A percentile compares a stretch with the other conserved stretches of the same genome.
phyloP scores from a whole-genome alignment of 257 asterid genomes.

The Asclepias syriaca region DNA sequence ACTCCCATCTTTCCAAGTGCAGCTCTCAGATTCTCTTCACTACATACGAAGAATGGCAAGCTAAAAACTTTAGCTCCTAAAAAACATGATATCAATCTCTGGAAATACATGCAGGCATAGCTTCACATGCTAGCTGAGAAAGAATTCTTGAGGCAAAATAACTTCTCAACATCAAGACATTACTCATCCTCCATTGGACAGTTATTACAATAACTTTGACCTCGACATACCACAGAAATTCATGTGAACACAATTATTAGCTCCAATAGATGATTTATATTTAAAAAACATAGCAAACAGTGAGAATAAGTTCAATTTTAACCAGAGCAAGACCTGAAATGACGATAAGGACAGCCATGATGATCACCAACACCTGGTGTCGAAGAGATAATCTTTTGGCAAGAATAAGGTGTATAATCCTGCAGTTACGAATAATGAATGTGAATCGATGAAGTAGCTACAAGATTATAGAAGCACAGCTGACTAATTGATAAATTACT shows the following conservation, averaged over 20 bases:
- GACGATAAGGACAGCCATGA: constrained; percentile 97
- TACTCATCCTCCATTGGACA: not conserved
- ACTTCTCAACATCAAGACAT: not conserved
- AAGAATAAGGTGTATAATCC: constrained; percentile 96
- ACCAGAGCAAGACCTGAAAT: constrained; percentile 62
- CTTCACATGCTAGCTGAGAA: not conserved
- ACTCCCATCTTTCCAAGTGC: constrained; percentile 86
- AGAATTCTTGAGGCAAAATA: not conserved
- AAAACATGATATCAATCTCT: not conserved
- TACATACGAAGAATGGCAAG: constrained; percentile 34
- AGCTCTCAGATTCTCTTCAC: constrained; percentile 88
- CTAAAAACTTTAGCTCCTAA: not conserved
- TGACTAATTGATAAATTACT: not conserved
- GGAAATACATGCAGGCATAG: not conserved
- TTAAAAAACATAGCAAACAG: not conserved
- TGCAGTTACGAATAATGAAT: constrained; percentile 32
- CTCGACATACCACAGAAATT: not conserved
- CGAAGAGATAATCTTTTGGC: constrained; percentile 78
- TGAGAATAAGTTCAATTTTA: constrained; percentile 11
- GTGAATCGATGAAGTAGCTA: not conserved
- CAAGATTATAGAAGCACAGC: not conserved
- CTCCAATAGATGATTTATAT: not conserved
- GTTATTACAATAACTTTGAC: not conserved
- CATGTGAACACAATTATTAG: not conserved
- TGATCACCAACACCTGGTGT: constrained; percentile 95